These are phyloP conservation scores for Candida piceae DNA, from an alignment of 805 yeast species.

Conservation along the genomic window DNA sequence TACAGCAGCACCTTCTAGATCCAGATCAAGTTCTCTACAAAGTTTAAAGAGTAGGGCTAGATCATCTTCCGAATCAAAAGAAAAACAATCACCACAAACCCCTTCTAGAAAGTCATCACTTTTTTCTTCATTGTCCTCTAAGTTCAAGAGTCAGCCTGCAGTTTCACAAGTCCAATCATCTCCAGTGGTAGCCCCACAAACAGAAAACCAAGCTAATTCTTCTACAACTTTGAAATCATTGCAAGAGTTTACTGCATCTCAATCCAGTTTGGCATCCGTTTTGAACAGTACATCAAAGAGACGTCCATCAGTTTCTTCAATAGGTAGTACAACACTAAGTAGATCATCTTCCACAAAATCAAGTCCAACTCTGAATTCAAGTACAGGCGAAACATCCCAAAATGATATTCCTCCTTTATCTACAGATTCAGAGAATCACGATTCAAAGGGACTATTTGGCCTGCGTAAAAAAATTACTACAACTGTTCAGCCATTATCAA, in stretches of 20 bases:
- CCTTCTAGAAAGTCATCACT: conserved; percentile 23
- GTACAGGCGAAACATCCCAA: no score
- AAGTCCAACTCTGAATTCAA: no score
- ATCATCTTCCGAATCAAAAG: conserved; percentile 15
- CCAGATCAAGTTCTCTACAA: conserved; percentile 15
- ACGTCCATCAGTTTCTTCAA: neutral
- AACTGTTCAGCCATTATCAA: neutral
- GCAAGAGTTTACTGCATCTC: neutral
- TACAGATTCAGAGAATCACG: conserved; percentile 3
- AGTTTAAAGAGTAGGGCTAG: conserved; percentile 8
- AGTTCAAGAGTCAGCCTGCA: conserved; percentile 18
- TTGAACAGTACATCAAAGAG: no score
- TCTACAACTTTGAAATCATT: neutral
- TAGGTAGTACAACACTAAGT: no score
- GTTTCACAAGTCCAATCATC: neutral
- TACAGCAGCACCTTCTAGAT: conserved; percentile 5
- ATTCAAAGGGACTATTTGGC: conserved; percentile 16
- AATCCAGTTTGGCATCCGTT: no score
- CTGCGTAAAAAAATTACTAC: conserved; percentile 11
- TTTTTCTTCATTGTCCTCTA: conserved; percentile 32
- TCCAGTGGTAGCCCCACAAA: neutral
- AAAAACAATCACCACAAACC: conserved; percentile 10
- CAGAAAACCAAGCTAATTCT: conserved; percentile 5
- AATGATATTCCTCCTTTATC: no score
- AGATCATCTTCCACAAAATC: no score